These are phyloP conservation scores for Fusarium coffeatum DNA, from an alignment of 2,329 filamentous ascomycete genomes.

Conservation along the genomic window DNA sequence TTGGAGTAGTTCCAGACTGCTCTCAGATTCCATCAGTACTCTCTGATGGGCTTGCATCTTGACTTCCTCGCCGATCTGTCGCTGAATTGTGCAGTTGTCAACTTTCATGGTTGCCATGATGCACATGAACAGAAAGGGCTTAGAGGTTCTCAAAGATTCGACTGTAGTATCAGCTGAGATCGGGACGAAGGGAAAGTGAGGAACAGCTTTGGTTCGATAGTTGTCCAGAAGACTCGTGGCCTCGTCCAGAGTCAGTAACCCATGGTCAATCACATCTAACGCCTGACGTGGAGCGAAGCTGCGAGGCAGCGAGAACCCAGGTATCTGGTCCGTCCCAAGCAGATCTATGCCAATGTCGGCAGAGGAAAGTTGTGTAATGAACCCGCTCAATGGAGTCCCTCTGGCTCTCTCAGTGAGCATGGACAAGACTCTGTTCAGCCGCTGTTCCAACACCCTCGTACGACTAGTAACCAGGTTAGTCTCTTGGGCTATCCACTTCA, in stretches of 20 bases:
- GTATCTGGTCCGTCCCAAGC: fast-evolving
- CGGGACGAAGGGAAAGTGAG: slow-evolving; percentile 13
- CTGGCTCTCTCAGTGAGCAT: neutral
- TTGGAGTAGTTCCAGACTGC: slow-evolving; percentile 10
- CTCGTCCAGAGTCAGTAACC: neutral
- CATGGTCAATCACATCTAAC: neutral
- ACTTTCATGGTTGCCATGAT: slow-evolving; percentile 18
- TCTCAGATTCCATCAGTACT: slow-evolving; percentile 20
- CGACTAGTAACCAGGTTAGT: neutral
- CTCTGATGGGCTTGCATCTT: slow-evolving; percentile 6
- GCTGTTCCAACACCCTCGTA: slow-evolving; percentile 7
- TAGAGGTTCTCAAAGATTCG: neutral
- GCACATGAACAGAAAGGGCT: slow-evolving; percentile 16
- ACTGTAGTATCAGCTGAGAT: neutral
- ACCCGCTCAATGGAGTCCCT: slow-evolving; percentile 5
- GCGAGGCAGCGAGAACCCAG: neutral
- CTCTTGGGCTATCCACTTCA: too few species aligned
- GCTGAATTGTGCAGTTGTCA: slow-evolving; percentile 11
- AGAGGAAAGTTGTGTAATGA: neutral
- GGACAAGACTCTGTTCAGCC: slow-evolving; percentile 1
- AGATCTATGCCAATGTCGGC: neutral
- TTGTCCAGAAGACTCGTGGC: neutral
- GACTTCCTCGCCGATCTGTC: slow-evolving; percentile 8
- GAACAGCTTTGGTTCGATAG: neutral
- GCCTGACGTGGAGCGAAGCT: neutral